Evolutionary conservation across 1,139 yeast genomes (phyloP), one percentile per base, ranked within the genome.

Genomic region (Maudiozyma humilis): DNA sequence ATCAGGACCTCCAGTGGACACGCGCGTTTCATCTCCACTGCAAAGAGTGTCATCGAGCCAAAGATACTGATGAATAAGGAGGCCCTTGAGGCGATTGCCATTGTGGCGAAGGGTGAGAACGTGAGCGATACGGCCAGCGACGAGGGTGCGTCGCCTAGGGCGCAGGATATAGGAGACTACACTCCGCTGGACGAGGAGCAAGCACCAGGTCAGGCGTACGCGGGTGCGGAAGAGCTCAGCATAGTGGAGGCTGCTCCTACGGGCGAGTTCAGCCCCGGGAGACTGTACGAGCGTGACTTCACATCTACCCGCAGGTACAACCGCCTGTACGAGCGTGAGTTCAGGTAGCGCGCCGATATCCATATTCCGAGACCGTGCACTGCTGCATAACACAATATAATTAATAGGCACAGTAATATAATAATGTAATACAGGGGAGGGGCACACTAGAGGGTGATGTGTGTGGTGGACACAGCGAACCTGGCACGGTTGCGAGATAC

Each of bases 1-100:
- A 57, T 63, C 27, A 58, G 54, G 43, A 60, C 62, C 13, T 59
- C 65, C 4, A 60, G 54, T 36, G 65, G 65, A 8, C 58, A 57
- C 38, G 57, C 64, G 3, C 54, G 66, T 23, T 63, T 60, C 43
- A 61, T 63, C 19, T 60, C 65, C 18, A 60, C 64, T 7, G 60
- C 58, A 1, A 56, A 60, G 30, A 57, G 63, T 41, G 54, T 56
- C 7, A 56, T 61, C 27, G 65, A 62, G 36, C 62, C 66, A 5
- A 57, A 56, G 19, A 60, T 60, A 2, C 46, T 60, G 19, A 40
- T 56, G 29, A 60, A 59, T 42, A 55, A 55, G 36, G 65, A 62
- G 29, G 65, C 64, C 2, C 41, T 60, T 19, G 65, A 62, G 38
- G 59, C 63, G 7, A 59, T 61, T 55, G 62, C 60, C 2, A 60